phyloP scores from a whole-genome alignment of 768 basidiomycete species.

The Tremella mesenterica region DNA sequence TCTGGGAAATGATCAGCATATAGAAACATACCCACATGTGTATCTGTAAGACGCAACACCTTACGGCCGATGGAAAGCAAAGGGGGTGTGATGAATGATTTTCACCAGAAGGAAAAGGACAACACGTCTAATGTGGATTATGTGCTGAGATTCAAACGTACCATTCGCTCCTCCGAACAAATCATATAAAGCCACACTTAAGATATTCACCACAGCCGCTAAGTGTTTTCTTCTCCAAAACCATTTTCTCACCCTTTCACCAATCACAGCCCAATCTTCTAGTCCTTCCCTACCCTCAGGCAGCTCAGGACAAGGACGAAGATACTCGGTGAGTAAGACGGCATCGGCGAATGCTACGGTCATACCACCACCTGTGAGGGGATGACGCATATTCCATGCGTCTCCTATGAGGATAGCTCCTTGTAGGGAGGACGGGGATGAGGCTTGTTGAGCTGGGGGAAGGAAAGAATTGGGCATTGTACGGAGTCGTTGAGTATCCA shows the following conservation, averaged over 20 bases:
- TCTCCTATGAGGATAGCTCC: constrained; percentile 72
- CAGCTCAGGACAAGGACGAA: constrained; percentile 47
- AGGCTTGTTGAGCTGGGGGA: constrained; percentile 62
- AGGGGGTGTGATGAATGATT: constrained; percentile 54
- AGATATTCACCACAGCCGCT: constrained; percentile 77
- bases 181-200: constrained; percentile 87
- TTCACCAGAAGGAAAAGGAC: constrained; percentile 2
- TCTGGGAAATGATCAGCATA: constrained; percentile 50
- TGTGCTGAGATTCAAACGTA: constrained; percentile 46
- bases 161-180: constrained; percentile 82
- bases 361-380: constrained; percentile 96
- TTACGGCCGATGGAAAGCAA: constrained; percentile 14
- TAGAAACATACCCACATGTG: neutral
- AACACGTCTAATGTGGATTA: too few relatives aligned
- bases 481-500: constrained; percentile 71
- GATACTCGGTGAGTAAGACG: constrained; percentile 58
- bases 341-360: constrained; percentile 87
- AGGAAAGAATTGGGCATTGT: constrained; percentile 95
- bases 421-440: constrained; percentile 46
- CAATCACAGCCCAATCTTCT: constrained; percentile 45
- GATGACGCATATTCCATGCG: constrained; percentile 98
- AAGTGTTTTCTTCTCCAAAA: constrained; percentile 79
- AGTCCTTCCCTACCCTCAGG: constrained; percentile 36
- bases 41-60: neutral
- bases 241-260: constrained; percentile 58